These are phyloP conservation scores for Hygrocybe coccinea DNA, from an alignment of 768 basidiomycete genomes.

Conservation along the genomic window DNA sequence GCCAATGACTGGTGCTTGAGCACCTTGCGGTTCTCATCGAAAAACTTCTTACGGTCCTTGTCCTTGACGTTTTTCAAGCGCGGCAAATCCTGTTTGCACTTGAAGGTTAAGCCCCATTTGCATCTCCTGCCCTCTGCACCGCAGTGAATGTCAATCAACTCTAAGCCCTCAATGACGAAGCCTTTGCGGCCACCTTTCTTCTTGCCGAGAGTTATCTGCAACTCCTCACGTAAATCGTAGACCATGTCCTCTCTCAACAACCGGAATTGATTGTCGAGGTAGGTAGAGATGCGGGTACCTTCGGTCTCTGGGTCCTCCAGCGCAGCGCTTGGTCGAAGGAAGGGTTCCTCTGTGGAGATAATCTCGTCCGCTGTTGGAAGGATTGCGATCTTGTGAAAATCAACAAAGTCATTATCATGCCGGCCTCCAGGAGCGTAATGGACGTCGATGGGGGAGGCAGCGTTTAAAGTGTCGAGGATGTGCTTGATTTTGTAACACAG, in stretches of 20 bases:
- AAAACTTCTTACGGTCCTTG: constrained; percentile 34
- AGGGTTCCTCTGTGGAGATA: constrained; percentile 39
- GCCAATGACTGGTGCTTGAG: constrained; percentile 52
- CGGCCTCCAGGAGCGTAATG: constrained; percentile 52
- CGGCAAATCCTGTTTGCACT: constrained; percentile 34
- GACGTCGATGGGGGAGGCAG: constrained; percentile 21
- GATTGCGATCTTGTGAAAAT: constrained; percentile 59
- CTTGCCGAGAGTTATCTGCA: constrained; percentile 37
- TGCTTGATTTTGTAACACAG: constrained; percentile 39
- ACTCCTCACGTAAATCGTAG: constrained; percentile 51
- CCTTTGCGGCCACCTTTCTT: constrained; percentile 41
- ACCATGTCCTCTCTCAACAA: constrained; percentile 62
- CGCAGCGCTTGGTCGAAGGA: constrained; percentile 41
- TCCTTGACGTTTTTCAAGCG: constrained; percentile 31
- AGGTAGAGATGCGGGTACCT: constrained; percentile 37
- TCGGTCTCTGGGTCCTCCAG: constrained; percentile 41
- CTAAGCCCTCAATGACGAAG: constrained; percentile 35
- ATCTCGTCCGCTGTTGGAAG: constrained; percentile 61
- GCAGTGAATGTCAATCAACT: constrained; percentile 33
- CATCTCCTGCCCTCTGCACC: constrained; percentile 21
- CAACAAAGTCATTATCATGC: constrained; percentile 62
- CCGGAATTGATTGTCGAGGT: constrained; percentile 65
- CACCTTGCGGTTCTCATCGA: constrained; percentile 38
- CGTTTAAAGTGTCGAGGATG: constrained; percentile 25
- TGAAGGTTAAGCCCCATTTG: constrained; percentile 41